A percentile compares a stretch with the other conserved stretches of the same genome.
Conservation (phyloP, 2,329 filamentous ascomycete species). For the Massarina eburnea region DNA sequence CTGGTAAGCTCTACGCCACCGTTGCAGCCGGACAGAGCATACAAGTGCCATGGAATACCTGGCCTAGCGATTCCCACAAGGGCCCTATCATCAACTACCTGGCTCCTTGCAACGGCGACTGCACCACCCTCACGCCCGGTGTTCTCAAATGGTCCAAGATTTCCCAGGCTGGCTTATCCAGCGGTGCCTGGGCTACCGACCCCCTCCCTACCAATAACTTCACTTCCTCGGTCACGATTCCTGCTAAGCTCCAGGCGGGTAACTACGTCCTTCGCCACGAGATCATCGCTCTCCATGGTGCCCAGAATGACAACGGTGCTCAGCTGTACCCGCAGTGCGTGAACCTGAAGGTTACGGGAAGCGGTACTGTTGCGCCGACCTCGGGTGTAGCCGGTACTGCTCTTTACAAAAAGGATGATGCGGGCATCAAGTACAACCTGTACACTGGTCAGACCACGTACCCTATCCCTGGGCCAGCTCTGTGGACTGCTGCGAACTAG, state of each 20-base stretch:
- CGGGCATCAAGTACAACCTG: conserved; percentile 48
- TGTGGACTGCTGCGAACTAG: conserved; percentile 39
- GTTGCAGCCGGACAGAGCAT: conserved; percentile 39
- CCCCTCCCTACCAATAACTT: conserved; percentile 48
- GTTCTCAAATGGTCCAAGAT: conserved; percentile 41
- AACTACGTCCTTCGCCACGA: conserved; percentile 60
- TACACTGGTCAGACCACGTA: conserved; percentile 39
- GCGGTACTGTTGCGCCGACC: conserved; percentile 42
- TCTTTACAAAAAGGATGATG: conserved; percentile 47
- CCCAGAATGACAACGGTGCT: conserved; percentile 48
- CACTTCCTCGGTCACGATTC: conserved; percentile 49
- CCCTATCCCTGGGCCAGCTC: conserved; percentile 39
- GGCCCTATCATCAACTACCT: conserved; percentile 45
- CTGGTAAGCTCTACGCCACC: conserved; percentile 34
- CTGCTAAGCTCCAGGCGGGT: conserved; percentile 47
- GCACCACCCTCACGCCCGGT: conserved; percentile 8
- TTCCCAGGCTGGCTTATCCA: conserved; percentile 26
- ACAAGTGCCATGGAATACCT: conserved; percentile 40
- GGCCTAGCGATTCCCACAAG: conserved; percentile 37
- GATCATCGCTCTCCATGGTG: conserved; percentile 52
- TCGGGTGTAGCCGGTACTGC: conserved; percentile 42
- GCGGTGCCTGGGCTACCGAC: conserved; percentile 38
- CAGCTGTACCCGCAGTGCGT: conserved; percentile 57
- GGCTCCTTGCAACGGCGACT: conserved; percentile 36
- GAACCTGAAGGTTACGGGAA: conserved; percentile 52